Evolutionary conservation across 176 grass and related monocot species (phyloP), one percentile per base, ranked within the genome.

Genomic region (Eragrostis curvula): DNA sequence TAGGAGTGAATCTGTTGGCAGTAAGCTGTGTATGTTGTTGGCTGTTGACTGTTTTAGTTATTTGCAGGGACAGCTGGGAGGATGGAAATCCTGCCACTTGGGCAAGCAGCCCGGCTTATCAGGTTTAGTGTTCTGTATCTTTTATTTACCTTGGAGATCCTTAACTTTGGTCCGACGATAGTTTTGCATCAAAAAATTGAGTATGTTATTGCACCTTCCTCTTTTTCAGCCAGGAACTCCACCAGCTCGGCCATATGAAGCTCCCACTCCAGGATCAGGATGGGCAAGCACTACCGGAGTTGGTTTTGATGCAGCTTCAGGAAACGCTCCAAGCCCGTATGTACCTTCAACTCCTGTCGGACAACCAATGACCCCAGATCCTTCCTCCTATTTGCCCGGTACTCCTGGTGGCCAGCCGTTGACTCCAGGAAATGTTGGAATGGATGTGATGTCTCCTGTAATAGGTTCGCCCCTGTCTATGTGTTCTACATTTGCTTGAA

Each of bases 211-310:
- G 53, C 20, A 23, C n/a, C 53, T 57, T 57, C 20, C 86, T 42
- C 14, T 45, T 62, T 79, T 85, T 68, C 89, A 92, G 94, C 90
- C 90, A 27, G 89, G 80, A 78, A 97, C 94, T 57, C 90, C 93
- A 66, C 87, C 25, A 53, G 62, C 71, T 43, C 79, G 85, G 51
- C 80, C 91, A 58, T 94, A 90, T 21, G 94, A 97, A 75, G 91
- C 89, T 50, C 94, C 94, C 85, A 97, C 94, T 64, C 91, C 92
- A 73, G 94, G 92, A 46, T 97, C 91, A 77, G 89, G 91, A n/a
- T 97, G 94, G 92, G 81, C 89, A 66, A 88, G 47, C 79, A 88
- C 87, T 61, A 79, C 88, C 4, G 88, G 85, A 57, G 77, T 48
- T 67, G 84, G 70, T 74, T 90, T 74, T 65, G 89, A 47, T 42